These are phyloP conservation scores for Nepenthes alata DNA, from an alignment of 179 eudicot species.

Conservation along the genomic window DNA sequence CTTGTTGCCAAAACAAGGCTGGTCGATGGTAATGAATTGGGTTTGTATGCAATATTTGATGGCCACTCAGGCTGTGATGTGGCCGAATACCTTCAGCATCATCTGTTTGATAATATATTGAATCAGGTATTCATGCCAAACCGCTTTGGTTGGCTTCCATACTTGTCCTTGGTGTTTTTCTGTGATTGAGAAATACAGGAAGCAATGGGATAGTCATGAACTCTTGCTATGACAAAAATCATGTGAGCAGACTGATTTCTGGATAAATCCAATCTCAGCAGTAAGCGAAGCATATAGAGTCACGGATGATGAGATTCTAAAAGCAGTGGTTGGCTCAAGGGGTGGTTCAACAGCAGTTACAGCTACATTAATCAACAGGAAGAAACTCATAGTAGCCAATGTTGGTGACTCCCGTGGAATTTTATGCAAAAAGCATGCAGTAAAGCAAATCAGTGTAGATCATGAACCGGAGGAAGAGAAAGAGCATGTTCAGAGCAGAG, in stretches of 20 bases:
- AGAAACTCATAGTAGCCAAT: constrained; percentile 51
- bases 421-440: constrained; percentile 21
- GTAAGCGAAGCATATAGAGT: constrained; percentile 33
- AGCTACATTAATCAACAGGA: constrained; percentile 34
- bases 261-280: constrained; percentile 34
- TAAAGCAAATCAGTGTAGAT: constrained; percentile 36
- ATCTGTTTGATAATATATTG: constrained; percentile 41
- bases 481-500: constrained; percentile 34
- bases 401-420: constrained; percentile 47
- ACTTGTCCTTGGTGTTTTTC: background rate
- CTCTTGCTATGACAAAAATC: too few species aligned
- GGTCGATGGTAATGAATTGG: constrained; percentile 26
- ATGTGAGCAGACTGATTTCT: constrained; percentile 29
- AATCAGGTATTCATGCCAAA: constrained; percentile 21
- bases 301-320: constrained; percentile 35
- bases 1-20: constrained; percentile 28
- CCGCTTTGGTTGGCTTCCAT: background rate
- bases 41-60: constrained; percentile 46
- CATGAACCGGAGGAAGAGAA: constrained; percentile 46
- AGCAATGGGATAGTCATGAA: background rate
- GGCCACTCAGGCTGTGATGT: constrained; percentile 42
- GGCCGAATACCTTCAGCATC: constrained; percentile 37
- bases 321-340: constrained; percentile 18
- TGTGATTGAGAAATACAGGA: background rate
- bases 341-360: constrained; percentile 55